These are phyloP conservation scores for Fraxinus baroniana DNA, from an alignment of 305 asterid species.

Conservation along the genomic window DNA sequence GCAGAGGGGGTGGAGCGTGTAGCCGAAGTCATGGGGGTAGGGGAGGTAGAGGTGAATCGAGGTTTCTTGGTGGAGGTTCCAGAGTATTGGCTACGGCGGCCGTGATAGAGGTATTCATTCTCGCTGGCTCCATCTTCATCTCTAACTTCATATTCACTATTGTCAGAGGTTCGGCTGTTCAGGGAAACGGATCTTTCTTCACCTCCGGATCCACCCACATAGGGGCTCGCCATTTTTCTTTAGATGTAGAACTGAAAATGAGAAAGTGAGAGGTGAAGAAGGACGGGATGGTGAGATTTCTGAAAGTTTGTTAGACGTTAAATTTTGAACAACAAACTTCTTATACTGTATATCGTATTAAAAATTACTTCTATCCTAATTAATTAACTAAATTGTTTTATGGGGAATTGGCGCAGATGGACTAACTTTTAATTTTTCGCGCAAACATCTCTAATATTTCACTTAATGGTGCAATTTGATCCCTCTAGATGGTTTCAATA, in stretches of 20 bases:
- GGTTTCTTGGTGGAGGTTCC: background rate
- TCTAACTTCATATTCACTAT: background rate
- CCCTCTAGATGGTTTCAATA: background rate
- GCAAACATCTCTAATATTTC: background rate
- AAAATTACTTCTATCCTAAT: background rate
- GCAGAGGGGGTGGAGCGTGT: background rate
- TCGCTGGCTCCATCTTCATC: background rate
- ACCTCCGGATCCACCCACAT: background rate
- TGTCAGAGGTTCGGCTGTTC: background rate
- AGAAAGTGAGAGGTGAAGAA: background rate
- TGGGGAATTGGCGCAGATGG: too few relatives aligned
- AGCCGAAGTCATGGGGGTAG: background rate
- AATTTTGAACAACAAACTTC: too few relatives aligned
- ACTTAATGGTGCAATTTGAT: background rate
- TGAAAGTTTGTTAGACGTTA: background rate
- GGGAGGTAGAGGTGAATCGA: conserved; percentile 1
- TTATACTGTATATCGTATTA: background rate
- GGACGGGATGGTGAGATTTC: background rate
- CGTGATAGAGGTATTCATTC: background rate
- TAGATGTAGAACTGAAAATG: background rate
- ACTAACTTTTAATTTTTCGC: too few relatives aligned
- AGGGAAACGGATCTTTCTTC: background rate
- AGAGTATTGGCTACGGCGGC: background rate
- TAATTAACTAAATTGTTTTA: background rate
- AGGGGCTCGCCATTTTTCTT: background rate